phyloP scores from a whole-genome alignment of 108 stramenopile species.

The Cyclotella atomus region DNA sequence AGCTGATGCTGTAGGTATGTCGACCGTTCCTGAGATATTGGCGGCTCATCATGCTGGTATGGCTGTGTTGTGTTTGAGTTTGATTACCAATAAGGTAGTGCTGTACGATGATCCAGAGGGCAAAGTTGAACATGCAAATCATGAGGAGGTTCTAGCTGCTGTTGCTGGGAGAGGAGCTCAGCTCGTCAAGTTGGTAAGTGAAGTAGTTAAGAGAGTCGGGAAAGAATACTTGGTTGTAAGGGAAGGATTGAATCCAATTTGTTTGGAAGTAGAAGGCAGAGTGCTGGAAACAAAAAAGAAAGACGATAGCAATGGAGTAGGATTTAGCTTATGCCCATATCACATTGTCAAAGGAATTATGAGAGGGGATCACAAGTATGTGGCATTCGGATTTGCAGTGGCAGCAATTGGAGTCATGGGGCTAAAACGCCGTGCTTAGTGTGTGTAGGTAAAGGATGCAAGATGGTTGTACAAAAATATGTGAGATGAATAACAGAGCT shows the following conservation, averaged over 20 bases:
- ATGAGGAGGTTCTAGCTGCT: conserved; percentile 91
- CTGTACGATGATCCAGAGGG: conserved; percentile 30
- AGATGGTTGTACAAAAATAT: too few relatives aligned
- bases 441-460: too few relatives aligned
- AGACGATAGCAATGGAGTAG: not conserved
- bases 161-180: conserved; percentile 70
- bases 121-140: conserved; percentile 60
- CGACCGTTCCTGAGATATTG: conserved; percentile 90
- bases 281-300: conserved; percentile 13
- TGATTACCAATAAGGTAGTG: conserved; percentile 92
- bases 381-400: conserved; percentile 32
- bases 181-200: conserved; percentile 73
- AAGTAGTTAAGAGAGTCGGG: conserved; percentile 56
- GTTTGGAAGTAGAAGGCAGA: conserved; percentile 34
- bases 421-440: too few relatives aligned
- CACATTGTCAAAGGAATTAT: conserved; percentile 27
- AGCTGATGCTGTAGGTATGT: conserved; percentile 87
- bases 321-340: conserved; percentile 32
- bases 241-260: conserved; percentile 25
- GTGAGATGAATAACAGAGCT: too few relatives aligned
- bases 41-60: conserved; percentile 91
- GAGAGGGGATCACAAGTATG: conserved; percentile 25
- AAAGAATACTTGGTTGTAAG: conserved; percentile 15
- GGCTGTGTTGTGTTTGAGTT: conserved; percentile 81
- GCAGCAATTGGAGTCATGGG: conserved; percentile 23